phyloP scores from a whole-genome alignment of 768 basidiomycete genomes.

The Boletus fagicola region DNA sequence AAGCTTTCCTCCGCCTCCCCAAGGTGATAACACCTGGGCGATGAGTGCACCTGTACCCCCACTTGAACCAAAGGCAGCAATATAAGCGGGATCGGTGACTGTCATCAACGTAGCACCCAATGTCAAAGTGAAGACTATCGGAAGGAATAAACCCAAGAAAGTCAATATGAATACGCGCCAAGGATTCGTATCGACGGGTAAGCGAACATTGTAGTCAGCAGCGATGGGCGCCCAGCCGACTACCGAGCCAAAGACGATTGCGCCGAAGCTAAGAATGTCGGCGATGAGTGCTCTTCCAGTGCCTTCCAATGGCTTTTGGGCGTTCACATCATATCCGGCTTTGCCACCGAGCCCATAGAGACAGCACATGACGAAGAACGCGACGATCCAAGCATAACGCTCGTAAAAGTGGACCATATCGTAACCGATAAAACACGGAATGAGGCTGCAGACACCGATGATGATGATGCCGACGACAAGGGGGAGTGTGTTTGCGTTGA shows the following conservation, averaged over 20 bases:
- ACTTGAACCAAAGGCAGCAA: no score
- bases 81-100: no score
- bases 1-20: conserved; percentile 43
- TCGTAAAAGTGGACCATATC: conserved; percentile 49
- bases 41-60: conserved; percentile 25
- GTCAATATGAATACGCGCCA: conserved; percentile 49
- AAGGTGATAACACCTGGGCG: conserved; percentile 43
- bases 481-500: conserved; percentile 44
- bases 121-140: conserved; percentile 37
- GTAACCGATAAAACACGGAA: conserved; percentile 49
- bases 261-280: conserved; percentile 51
- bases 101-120: no score
- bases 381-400: conserved; percentile 54
- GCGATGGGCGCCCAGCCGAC: conserved; percentile 52
- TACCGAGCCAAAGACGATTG: conserved; percentile 48
- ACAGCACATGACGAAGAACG: conserved; percentile 46
- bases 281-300: conserved; percentile 43
- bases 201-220: conserved; percentile 53
- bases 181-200: conserved; percentile 44
- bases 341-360: conserved; percentile 49
- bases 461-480: conserved; percentile 50
- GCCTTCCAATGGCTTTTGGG: conserved; percentile 43
- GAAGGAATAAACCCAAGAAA: conserved; percentile 50
- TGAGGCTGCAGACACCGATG: conserved; percentile 39
- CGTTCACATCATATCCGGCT: conserved; percentile 44